These are phyloP conservation scores for Silene latifolia DNA, from an alignment of 148 eudicot genomes.

Conservation along the genomic window DNA sequence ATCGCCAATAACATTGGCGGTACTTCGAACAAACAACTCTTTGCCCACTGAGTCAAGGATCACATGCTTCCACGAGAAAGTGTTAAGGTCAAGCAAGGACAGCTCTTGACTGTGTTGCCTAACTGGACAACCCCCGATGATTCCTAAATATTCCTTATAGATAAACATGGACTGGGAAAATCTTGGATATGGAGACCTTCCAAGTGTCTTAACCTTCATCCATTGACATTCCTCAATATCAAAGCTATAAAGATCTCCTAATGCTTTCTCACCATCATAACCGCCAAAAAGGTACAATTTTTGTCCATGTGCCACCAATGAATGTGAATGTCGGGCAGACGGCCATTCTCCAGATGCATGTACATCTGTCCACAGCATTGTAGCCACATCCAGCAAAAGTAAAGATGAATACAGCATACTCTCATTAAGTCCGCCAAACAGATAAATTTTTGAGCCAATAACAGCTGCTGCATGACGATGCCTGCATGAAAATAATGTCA, in stretches of 20 bases:
- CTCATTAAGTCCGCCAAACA: constrained; percentile 71
- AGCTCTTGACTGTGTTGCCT: constrained; percentile 66
- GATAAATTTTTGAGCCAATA: constrained; percentile 64
- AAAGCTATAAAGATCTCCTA: constrained; percentile 73
- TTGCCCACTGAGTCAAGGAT: constrained; percentile 48
- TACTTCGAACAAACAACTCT: constrained; percentile 79
- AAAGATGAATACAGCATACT: constrained; percentile 54
- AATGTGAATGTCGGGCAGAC: constrained; percentile 85
- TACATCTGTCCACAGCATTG: constrained; percentile 61
- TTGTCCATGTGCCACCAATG: constrained; percentile 57
- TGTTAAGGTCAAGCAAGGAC: constrained; percentile 56
- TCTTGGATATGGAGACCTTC: constrained; percentile 65
- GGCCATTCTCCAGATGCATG: constrained; percentile 59
- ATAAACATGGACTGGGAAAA: constrained; percentile 90
- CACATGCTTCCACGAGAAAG: constrained; percentile 59
- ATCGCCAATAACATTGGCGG: constrained; percentile 53
- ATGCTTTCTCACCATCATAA: constrained; percentile 70
- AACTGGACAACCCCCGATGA: constrained; percentile 92
- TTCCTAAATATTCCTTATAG: constrained; percentile 62
- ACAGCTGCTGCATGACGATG: constrained; percentile 98
- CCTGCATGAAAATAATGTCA: constrained; percentile 37
- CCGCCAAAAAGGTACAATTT: constrained; percentile 82
- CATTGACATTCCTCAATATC: constrained; percentile 52
- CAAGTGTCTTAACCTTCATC: constrained; percentile 50
- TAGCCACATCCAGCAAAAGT: constrained; percentile 54